Percentiles rank a stretch among this genome's conserved stretches.
phyloP scores from a whole-genome alignment of 257 asterid species.

The Solanum acaule region DNA sequence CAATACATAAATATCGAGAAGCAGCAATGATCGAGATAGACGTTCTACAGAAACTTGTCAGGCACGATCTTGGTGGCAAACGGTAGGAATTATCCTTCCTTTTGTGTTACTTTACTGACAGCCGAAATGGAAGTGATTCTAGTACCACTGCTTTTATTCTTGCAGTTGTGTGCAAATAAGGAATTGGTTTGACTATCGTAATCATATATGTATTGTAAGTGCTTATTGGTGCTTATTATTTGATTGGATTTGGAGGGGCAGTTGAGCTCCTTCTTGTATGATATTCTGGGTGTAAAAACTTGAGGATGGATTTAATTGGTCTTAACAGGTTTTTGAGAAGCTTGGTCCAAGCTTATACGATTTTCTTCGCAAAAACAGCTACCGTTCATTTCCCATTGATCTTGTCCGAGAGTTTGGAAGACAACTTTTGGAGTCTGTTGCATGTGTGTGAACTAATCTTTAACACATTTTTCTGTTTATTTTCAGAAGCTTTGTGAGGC shows the following conservation, averaged over 20 bases:
- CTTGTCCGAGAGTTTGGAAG: slow-evolving; percentile 93
- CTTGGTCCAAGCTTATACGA: slow-evolving; percentile 99
- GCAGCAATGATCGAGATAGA: slow-evolving; percentile 79
- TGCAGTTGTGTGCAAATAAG: slow-evolving; percentile 77
- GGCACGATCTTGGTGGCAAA: slow-evolving; percentile 41
- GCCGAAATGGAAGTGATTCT: background rate
- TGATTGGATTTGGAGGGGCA: slow-evolving; percentile 3
- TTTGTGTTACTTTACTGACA: background rate
- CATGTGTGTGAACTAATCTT: slow-evolving; percentile 82
- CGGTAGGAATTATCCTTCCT: slow-evolving; percentile 32
- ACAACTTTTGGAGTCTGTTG: slow-evolving; percentile 98
- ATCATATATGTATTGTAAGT: slow-evolving; percentile 81
- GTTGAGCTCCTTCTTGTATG: background rate
- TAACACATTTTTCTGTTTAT: slow-evolving; percentile 19
- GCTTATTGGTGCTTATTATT: slow-evolving; percentile 16
- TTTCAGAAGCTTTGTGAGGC: background rate
- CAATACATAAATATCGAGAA: slow-evolving; percentile 68
- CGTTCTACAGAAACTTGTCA: slow-evolving; percentile 54
- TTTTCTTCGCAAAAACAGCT: slow-evolving; percentile 90
- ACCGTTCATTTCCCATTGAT: slow-evolving; percentile 89
- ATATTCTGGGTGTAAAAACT: background rate
- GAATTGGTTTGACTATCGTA: slow-evolving; percentile 82
- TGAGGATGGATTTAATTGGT: slow-evolving; percentile 60
- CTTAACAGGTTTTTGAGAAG: slow-evolving; percentile 97
- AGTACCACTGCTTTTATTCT: background rate